Percentiles rank a stretch among this genome's conserved stretches.
These are phyloP conservation scores for Oropetium thomaeum DNA, from an alignment of 176 grass and related monocot species.

Conservation along the genomic window DNA sequence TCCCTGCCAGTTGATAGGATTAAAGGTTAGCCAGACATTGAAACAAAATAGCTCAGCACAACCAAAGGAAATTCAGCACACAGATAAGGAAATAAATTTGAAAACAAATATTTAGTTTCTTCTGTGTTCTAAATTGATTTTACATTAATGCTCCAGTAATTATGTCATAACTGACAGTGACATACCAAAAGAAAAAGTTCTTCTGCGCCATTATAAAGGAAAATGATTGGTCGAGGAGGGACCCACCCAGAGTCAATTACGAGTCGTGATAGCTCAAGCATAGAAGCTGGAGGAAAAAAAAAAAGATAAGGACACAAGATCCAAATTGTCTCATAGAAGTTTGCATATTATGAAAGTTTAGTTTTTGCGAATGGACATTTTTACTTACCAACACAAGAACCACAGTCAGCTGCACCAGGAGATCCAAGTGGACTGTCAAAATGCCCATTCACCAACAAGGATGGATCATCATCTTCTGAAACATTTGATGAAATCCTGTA, in stretches of 20 bases:
- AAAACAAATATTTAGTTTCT: not conserved
- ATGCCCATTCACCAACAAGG: slow-evolving; percentile 96
- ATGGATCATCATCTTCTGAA: slow-evolving; percentile 81
- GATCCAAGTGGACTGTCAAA: slow-evolving; percentile 96
- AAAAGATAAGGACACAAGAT: slow-evolving; percentile 38
- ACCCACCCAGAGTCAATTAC: slow-evolving; percentile 88
- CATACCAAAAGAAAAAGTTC: slow-evolving; percentile 99
- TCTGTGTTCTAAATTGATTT: not conserved
- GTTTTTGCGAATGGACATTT: slow-evolving; percentile 8
- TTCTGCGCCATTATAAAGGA: slow-evolving; percentile 99
- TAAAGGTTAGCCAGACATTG: not conserved
- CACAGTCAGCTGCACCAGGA: slow-evolving; percentile 92
- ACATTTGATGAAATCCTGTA: slow-evolving; percentile 98
- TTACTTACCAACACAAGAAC: slow-evolving; percentile 95
- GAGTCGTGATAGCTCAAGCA: slow-evolving; percentile 96
- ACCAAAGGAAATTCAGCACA: not conserved
- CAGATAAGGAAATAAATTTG: not conserved
- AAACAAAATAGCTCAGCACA: slow-evolving; percentile 1
- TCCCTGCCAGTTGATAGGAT: not conserved
- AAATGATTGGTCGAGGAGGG: slow-evolving; percentile 83
- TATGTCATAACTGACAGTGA: slow-evolving; percentile 18
- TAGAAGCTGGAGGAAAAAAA: slow-evolving; percentile 84
- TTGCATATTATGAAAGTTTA: slow-evolving; percentile 18
- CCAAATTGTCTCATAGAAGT: slow-evolving; percentile 15
- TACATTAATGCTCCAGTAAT: not conserved